phyloP scores from a whole-genome alignment of 192 early-diverging fungal species.

The Spizellomyces sp. region DNA sequence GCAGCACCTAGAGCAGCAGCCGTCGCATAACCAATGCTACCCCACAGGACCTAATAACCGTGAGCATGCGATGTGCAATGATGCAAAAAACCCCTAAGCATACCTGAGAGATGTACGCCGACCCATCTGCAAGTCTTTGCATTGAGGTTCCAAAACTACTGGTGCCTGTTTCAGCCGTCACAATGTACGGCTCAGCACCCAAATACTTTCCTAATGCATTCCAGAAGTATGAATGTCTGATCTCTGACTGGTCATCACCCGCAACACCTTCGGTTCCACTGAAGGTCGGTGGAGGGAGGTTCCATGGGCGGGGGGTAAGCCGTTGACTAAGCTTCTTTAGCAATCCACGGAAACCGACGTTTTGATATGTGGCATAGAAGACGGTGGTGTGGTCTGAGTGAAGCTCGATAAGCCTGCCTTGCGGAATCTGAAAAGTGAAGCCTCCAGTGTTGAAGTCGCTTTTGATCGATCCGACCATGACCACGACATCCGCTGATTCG shows the following conservation, averaged over 20 bases:
- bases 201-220: slow-evolving; percentile 37
- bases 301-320: slow-evolving; percentile 15
- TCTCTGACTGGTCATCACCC: slow-evolving; percentile 12
- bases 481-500: slow-evolving; percentile 39
- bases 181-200: slow-evolving; percentile 25
- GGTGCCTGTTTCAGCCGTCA: slow-evolving; percentile 54
- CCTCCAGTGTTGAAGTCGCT: slow-evolving; percentile 58
- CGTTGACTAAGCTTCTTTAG: slow-evolving; percentile 18
- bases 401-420: slow-evolving; percentile 38
- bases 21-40: slow-evolving; percentile 40
- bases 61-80: not conserved
- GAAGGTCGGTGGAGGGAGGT: not conserved
- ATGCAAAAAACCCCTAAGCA: slow-evolving; percentile 25
- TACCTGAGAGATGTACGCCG: slow-evolving; percentile 45
- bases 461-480: slow-evolving; percentile 47
- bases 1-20: slow-evolving; percentile 50
- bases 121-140: slow-evolving; percentile 35
- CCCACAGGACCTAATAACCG: slow-evolving; percentile 27
- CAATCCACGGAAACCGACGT: slow-evolving; percentile 43
- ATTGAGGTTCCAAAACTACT: slow-evolving; percentile 44
- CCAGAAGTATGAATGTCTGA: slow-evolving; percentile 51
- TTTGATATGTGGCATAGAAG: slow-evolving; percentile 42
- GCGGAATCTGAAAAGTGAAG: slow-evolving; percentile 45
- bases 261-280: not conserved
- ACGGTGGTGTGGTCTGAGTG: slow-evolving; percentile 44